Evolutionary conservation across 495 filamentous ascomycete genomes (phyloP).

Genomic region (Penicillium atrosanguineum): DNA sequence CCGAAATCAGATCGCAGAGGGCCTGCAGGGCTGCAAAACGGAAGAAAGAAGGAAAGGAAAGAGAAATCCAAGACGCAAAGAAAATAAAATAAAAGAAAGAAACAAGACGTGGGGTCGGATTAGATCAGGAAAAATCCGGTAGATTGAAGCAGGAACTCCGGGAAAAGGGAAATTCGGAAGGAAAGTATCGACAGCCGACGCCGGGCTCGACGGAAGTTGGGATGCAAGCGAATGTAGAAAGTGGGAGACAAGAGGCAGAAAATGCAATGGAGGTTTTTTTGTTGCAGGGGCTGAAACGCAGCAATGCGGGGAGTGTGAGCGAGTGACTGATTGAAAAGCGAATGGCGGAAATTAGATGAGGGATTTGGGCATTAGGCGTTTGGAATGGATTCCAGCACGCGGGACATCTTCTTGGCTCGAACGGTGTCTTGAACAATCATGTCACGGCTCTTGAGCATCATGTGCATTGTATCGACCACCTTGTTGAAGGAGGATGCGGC

Average conservation of each 20-base stretch:
- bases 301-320: conserved; percentile 6
- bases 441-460: conserved; percentile 54
- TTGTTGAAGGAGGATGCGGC: conserved; percentile 81
- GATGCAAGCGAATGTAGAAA: conserved; percentile 14
- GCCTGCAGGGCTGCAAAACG: background rate
- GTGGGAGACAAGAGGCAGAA: background rate
- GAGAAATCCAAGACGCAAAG: background rate
- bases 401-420: conserved; percentile 63
- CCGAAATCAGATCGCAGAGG: background rate
- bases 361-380: conserved; percentile 7
- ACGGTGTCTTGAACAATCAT: conserved; percentile 64
- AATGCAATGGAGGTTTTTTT: conserved; percentile 11
- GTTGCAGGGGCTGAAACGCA: conserved; percentile 24
- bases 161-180: background rate
- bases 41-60: background rate
- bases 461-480: conserved; percentile 71
- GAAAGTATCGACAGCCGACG: background rate
- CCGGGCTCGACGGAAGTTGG: background rate
- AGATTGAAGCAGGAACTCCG: background rate
- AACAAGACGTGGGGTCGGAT: background rate
- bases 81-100: background rate
- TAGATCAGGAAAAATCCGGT: background rate
- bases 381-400: conserved; percentile 32
- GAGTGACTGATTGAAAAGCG: background rate
- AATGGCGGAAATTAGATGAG: background rate